Evolutionary conservation across 208 protist genomes (phyloP), one percentile per base, ranked within the genome.

Genomic region (Acanthamoeba royreba): DNA sequence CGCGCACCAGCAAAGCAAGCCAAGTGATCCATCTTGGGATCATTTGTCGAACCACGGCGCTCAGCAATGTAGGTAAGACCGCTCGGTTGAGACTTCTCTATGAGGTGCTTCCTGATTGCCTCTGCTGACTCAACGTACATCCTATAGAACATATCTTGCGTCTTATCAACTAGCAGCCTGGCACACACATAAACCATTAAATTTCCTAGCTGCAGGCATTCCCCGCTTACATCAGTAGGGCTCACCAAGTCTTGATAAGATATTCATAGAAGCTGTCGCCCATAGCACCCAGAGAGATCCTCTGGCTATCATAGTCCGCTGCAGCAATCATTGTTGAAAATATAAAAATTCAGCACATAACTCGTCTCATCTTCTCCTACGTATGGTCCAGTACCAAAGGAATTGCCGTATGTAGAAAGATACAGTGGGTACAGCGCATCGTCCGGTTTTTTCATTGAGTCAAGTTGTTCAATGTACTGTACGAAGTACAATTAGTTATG

Each of bases 221-320:
- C n/a, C n/a, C n/a, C n/a, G n/a, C n/a, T n/a, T n/a, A n/a, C n/a
- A n/a, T n/a, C n/a, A n/a, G n/a, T n/a, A n/a, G n/a, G n/a, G n/a
- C n/a, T n/a, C n/a, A n/a, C 55, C 66, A 97, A 46, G 91, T 42
- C 66, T 97, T 97, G 13, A 97, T 13, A 25, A 97, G 55, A 74
- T 97, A 97, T 87, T 97, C 96, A 93, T 95, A 97, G 74, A 96
- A 97, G 22, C 93, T 96, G 81, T 97, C 96, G 25, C 94, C 94
- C 1, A 97, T 46, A 9, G 95, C 95, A 28, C 96, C 97, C 19
- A 97, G 19, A 17, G 55, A 35, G 9, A 66, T 25, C 55, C 19
- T 9, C 49, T 55, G 9, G 49, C 19, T 19, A 9, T 25, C 49
- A 19, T 55, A 9, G 49, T 9, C 49, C 19, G 49, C 19, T 55